phyloP scores from a whole-genome alignment of 2,329 filamentous ascomycete genomes.

The Nemania abortiva region DNA sequence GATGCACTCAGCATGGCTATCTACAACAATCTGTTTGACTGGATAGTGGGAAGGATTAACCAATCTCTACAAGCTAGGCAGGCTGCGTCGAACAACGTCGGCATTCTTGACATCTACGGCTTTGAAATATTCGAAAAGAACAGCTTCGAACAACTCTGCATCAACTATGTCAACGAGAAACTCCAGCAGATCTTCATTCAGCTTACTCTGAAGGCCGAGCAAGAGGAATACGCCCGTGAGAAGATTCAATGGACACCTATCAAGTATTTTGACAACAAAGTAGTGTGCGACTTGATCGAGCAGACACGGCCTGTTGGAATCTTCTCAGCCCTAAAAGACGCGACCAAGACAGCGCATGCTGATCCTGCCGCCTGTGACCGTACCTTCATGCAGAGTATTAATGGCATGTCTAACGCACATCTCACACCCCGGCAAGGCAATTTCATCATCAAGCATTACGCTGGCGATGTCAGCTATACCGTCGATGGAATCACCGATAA shows the following conservation, averaged over 20 bases:
- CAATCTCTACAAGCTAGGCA: constrained; percentile 84
- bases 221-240: constrained; percentile 95
- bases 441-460: constrained; percentile 99
- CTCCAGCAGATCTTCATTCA: constrained; percentile 99
- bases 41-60: constrained; percentile 96
- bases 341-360: constrained; percentile 97
- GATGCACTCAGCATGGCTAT: constrained; percentile 96
- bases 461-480: constrained; percentile 94
- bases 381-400: constrained; percentile 94
- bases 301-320: constrained; percentile 89
- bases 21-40: constrained; percentile 97
- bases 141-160: constrained; percentile 98
- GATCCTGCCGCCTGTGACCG: constrained; percentile 94
- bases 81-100: constrained; percentile 83
- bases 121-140: constrained; percentile 99
- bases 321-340: constrained; percentile 96
- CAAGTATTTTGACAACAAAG: constrained; percentile 99
- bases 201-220: constrained; percentile 93
- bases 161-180: constrained; percentile 99
- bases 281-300: constrained; percentile 97
- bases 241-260: constrained; percentile 99
- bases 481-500: constrained; percentile 99
- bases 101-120: constrained; percentile 98
- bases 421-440: constrained; percentile 92
- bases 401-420: constrained; percentile 90